A percentile compares a stretch with the other conserved stretches of the same genome.
phyloP scores from a whole-genome alignment of 768 basidiomycete species.

The Roridomyces roridus region DNA sequence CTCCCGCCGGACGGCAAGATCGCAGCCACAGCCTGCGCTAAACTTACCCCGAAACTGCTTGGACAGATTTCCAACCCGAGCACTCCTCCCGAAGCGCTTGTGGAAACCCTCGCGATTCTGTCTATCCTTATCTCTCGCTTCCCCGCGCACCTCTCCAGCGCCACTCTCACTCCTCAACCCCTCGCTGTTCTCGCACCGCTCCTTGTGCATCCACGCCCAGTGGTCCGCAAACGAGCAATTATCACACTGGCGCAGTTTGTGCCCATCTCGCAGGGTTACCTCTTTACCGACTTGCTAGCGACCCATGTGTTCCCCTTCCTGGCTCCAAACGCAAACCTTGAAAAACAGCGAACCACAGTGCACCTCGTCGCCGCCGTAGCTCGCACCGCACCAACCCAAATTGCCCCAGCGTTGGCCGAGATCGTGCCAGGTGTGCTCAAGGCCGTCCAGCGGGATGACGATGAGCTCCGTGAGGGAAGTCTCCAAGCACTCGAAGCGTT shows the following conservation, averaged over 20 bases:
- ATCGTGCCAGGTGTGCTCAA: conserved; percentile 77
- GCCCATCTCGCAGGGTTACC: conserved; percentile 66
- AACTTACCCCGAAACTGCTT: conserved; percentile 84
- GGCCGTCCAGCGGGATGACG: conserved; percentile 76
- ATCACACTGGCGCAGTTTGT: conserved; percentile 85
- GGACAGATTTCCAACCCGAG: conserved; percentile 72
- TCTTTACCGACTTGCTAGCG: conserved; percentile 68
- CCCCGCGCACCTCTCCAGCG: conserved; percentile 66
- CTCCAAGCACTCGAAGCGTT: conserved; percentile 91
- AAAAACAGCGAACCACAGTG: conserved; percentile 78
- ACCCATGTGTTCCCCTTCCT: conserved; percentile 68
- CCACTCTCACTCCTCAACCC: conserved; percentile 61
- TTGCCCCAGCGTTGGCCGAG: conserved; percentile 63
- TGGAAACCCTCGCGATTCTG: conserved; percentile 85
- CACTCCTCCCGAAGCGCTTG: conserved; percentile 80
- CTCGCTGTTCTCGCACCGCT: conserved; percentile 73
- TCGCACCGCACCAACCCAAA: conserved; percentile 71
- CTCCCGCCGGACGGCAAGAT: conserved; percentile 84
- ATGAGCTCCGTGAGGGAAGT: conserved; percentile 81
- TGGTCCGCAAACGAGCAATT: conserved; percentile 93
- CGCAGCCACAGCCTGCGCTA: conserved; percentile 79
- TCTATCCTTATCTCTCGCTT: conserved; percentile 90
- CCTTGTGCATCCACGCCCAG: conserved; percentile 76
- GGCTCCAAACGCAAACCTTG: conserved; percentile 54
- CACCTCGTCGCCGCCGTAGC: conserved; percentile 83